Conservation (phyloP, 805 yeast species). For the Yamadazyma olivae region DNA sequence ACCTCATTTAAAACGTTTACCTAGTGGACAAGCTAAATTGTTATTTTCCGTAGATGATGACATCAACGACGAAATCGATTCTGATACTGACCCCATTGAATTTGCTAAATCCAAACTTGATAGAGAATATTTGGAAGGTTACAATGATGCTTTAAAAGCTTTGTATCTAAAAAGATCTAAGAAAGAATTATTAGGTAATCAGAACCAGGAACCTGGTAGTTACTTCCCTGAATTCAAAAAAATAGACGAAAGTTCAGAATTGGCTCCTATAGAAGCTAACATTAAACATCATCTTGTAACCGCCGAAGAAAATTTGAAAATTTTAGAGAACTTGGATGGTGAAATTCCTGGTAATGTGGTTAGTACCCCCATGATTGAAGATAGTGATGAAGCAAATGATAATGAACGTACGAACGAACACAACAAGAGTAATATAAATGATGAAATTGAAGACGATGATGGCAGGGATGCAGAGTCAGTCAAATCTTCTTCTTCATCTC, state of each 20-base stretch:
- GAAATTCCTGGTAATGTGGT: constrained; percentile 10
- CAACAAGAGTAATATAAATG: no score
- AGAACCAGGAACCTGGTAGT: constrained; percentile 1
- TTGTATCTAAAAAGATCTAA: constrained; percentile 21
- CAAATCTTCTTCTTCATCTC: constrained; percentile 28
- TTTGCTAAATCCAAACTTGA: constrained; percentile 16
- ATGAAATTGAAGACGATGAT: constrained; percentile 9
- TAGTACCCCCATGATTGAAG: constrained; percentile 14
- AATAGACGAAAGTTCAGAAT: constrained; percentile 12
- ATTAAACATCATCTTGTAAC: constrained; percentile 14
- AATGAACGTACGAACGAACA: no score
- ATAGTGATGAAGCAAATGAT: constrained; percentile 2
- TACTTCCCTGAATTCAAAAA: constrained; percentile 7
- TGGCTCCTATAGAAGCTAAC: constrained; percentile 6
- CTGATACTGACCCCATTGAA: constrained; percentile 33
- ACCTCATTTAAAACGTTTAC: constrained; percentile 31
- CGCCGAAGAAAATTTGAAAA: constrained; percentile 21
- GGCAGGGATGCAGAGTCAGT: constrained; percentile 23
- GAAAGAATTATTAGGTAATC: no score
- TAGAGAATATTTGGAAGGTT: constrained; percentile 61
- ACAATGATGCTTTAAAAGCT: constrained; percentile 61
- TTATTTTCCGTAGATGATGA: constrained; percentile 83
- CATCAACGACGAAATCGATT: constrained; percentile 55
- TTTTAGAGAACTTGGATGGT: constrained; percentile 13
- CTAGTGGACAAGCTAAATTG: constrained; percentile 22